Evolutionary conservation across 2,329 filamentous ascomycete species (phyloP), one percentile per base, ranked within the genome.

Genomic region (Volutella citrinella): DNA sequence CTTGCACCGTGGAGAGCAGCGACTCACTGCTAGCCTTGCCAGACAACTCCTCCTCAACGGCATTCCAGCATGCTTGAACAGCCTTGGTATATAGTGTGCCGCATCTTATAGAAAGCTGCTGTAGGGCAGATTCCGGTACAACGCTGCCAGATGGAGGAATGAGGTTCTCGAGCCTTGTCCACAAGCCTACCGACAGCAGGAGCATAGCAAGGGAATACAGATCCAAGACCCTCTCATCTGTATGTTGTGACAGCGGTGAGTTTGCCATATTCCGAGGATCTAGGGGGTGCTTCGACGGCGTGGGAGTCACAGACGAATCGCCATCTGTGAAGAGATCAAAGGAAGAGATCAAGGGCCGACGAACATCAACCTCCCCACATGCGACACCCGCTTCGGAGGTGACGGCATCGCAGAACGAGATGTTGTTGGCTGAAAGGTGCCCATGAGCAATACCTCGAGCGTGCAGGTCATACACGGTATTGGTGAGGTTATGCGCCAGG

Each of bases 71-170:
- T 4, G 77, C 72, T 52, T 84, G 76, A 3, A 87, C 84, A 1
- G 83, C 84, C 52, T 81, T 83, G 73, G 80, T 82, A 58, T 88
- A 91, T 0, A 84, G 69, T 7, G 78, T 84, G 11, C 85, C 84
- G 46, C 85, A 89, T 53, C 78, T 77, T 5, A 78, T 75, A 0
- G 80, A 74, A 3, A 88, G 64, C 43, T 78, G 76, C 3, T 80
- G 71, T 4, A 86, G 61, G 0, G 78, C 70, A 18, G 81, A 75
- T 40, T 81, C 76, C 1, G 76, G 64, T 17, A 85, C 74, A 51
- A 71, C 70, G 10, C 78, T 57, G 0, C 59, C 69, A 10, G 39
- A 20, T 22, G 64, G 61, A 0, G 70, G 57, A 2, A 70, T 65
- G 0, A 80, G 61, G 13, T 69, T 65, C 34, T 78, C 75, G 0